phyloP scores from a whole-genome alignment of 768 basidiomycete genomes.

The Mycena rebaudengoi region DNA sequence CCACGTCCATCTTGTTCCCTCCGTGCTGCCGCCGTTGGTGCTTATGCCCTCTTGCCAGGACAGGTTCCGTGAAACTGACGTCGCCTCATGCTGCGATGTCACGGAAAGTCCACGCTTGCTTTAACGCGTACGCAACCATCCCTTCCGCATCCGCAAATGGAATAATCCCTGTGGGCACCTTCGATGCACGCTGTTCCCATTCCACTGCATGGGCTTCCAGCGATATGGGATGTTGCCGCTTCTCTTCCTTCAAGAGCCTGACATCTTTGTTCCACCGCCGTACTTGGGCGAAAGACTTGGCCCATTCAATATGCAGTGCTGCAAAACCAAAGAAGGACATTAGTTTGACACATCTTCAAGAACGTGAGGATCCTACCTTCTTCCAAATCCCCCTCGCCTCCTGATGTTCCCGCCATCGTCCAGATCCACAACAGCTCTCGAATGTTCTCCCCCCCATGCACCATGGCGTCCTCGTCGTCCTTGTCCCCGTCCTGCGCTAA shows the following conservation, averaged over 20 bases:
- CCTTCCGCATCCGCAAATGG: neutral
- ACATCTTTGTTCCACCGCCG: slow-evolving; percentile 25
- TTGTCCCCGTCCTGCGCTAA: neutral
- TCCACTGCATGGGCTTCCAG: neutral
- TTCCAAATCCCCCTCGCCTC: neutral
- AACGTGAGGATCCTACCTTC: neutral
- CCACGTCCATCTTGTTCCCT: neutral
- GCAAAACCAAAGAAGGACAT: neutral
- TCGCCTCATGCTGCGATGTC: neutral
- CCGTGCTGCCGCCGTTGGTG: neutral
- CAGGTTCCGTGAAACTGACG: neutral
- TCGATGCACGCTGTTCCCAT: neutral
- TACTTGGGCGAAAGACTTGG: neutral
- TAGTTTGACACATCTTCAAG: no score
- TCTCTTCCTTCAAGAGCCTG: slow-evolving; percentile 17
- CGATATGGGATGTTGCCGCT: neutral
- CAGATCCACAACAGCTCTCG: slow-evolving; percentile 17
- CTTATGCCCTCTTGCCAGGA: neutral
- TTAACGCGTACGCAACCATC: neutral
- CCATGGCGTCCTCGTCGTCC: neutral
- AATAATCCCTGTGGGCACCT: neutral
- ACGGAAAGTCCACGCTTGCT: neutral
- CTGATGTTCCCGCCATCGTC: neutral
- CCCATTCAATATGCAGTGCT: slow-evolving; percentile 26
- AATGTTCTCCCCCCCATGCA: neutral